Conservation (phyloP, 2,329 filamentous ascomycete species). For the Dothideomycetes sp. region DNA sequence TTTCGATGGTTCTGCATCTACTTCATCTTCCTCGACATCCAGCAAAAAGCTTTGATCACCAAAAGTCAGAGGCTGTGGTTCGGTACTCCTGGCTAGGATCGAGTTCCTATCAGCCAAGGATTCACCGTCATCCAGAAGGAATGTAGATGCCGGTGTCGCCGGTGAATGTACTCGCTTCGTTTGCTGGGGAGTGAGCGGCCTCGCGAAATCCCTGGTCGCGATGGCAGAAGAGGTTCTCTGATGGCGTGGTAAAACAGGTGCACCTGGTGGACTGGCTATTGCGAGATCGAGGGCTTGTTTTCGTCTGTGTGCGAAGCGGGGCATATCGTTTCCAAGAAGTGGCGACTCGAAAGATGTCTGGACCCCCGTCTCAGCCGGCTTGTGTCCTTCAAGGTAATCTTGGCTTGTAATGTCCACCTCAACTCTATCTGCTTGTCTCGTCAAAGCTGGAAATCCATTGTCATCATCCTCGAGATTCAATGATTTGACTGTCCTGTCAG, state of each 20-base stretch:
- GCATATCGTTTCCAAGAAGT: background rate
- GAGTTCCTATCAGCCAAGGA: conserved; percentile 43
- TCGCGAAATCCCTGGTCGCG: conserved; percentile 5
- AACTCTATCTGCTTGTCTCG: background rate
- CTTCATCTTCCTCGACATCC: conserved; percentile 35
- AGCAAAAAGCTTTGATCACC: conserved; percentile 41
- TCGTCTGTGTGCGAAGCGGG: background rate
- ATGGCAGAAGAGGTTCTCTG: background rate
- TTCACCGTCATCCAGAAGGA: conserved; percentile 45
- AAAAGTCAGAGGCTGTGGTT: background rate
- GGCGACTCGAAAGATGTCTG: background rate
- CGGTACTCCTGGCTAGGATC: conserved; percentile 24
- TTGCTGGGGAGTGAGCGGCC: background rate
- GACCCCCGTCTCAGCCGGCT: too few species aligned
- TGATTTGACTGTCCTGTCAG: background rate
- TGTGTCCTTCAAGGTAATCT: too few species aligned
- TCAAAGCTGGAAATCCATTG: conserved; percentile 1
- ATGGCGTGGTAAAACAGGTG: background rate
- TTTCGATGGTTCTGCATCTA: conserved; percentile 18
- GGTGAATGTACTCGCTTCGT: background rate
- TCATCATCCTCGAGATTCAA: conserved; percentile 1
- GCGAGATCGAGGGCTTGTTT: conserved; percentile 1
- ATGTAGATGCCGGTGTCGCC: conserved; percentile 29
- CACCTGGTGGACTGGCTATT: background rate
- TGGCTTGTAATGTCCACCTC: background rate